Evolutionary conservation across 176 grass and related monocot genomes (phyloP), one percentile per base, ranked within the genome.

Genomic region (Thalia dealbata): DNA sequence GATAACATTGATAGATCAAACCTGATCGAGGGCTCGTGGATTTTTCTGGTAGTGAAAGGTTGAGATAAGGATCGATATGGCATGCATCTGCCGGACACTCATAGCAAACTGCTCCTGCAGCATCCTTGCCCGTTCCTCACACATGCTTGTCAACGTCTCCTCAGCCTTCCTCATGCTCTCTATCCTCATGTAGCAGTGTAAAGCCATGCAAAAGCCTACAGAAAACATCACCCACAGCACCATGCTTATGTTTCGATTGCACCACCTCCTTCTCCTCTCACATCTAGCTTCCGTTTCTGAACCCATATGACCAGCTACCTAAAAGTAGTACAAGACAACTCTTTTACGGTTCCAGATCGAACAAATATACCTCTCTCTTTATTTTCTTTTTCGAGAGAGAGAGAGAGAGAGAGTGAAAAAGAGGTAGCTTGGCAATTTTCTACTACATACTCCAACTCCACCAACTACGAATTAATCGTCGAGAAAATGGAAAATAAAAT

Each of bases 31-130:
- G 29, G 82, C 87, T 21, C 90, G 87, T 0, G 89, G 87, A 13
- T 46, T 28, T 82, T 91, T 97, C 83, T 91, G 80, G 83, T 86
- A 97, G 77, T 97, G 85, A 75, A 97, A 97, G 48, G 77, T 92
- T 67, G 90, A 92, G 78, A 97, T 79, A 75, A 97, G 89, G 35
- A 92, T 88, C 66, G 73, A 85, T 76, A 97, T 87, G 0, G 95
- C 95, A 58, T 84, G 95, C 52, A 97, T 85, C 74, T 97, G 90
- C 78, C 92, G 92, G 82, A 97, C 85, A 80, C 87, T 97, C 74
- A 90, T 82, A 18, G 89, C 89, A 72, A 97, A 97, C 76, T 92
- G 93, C 81, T 97, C 93, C 87, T 92, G 93, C 69, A 97, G 76
- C 93, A 92, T 97, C 83, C 93, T 85, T 46, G 93, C 89, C 52